These are phyloP conservation scores for Globisporangium cylindrosporum DNA, from an alignment of 352 stramenopile species.

Conservation along the genomic window DNA sequence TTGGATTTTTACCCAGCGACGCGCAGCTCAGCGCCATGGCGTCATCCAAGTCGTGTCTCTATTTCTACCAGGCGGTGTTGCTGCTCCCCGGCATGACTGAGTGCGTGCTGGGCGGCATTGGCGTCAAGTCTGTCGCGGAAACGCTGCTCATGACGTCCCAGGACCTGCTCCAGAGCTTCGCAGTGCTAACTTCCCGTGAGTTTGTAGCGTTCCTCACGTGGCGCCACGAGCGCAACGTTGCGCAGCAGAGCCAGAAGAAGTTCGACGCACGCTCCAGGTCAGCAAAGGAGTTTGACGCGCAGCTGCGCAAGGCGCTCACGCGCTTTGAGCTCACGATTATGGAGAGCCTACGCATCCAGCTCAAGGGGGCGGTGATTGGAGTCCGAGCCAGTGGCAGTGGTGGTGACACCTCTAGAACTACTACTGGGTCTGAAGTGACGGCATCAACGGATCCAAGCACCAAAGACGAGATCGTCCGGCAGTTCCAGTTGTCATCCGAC, in stretches of 20 bases:
- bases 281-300: background rate
- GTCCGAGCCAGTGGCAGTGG: background rate
- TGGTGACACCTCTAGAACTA: background rate
- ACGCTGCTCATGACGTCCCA: slow-evolving; percentile 4
- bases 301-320: background rate
- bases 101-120: background rate
- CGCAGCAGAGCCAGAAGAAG: slow-evolving; percentile 1
- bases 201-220: background rate
- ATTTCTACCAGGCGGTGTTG: background rate
- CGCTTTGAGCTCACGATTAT: slow-evolving; percentile 5
- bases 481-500: background rate
- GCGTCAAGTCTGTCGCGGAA: background rate
- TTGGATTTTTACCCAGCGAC: background rate
- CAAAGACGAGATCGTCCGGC: background rate
- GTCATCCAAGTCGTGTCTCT: slow-evolving; percentile 2
- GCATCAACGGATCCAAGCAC: background rate
- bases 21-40: slow-evolving; percentile 1
- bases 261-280: slow-evolving; percentile 1
- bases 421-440: background rate
- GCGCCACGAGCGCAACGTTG: background rate
- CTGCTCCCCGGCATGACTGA: background rate
- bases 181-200: background rate
- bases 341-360: slow-evolving; percentile 1
- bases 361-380: background rate
- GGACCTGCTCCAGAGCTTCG: background rate